Conservation (phyloP, 2,329 filamentous ascomycete genomes). For the Beauveria australis region DNA sequence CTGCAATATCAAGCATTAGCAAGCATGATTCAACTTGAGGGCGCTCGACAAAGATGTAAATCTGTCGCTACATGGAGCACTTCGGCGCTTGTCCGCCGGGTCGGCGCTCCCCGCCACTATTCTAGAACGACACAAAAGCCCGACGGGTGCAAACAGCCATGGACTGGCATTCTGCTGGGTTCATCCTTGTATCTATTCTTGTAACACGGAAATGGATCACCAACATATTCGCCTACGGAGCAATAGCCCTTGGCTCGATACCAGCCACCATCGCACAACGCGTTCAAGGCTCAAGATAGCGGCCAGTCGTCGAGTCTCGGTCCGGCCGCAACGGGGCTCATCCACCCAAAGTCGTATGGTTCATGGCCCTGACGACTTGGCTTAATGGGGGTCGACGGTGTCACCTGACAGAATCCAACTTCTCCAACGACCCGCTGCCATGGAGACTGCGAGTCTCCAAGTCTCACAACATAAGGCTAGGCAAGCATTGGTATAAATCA, state of each 20-base stretch:
- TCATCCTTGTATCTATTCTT: background rate
- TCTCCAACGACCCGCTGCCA: background rate
- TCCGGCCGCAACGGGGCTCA: background rate
- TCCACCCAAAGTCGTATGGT: background rate
- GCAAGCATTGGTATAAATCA: background rate
- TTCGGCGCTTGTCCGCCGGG: background rate
- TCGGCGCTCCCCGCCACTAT: background rate
- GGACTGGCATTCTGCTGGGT: background rate
- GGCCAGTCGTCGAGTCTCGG: background rate
- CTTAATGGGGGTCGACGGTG: background rate
- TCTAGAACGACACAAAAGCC: background rate
- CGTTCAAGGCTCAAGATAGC: background rate
- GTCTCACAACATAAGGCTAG: background rate
- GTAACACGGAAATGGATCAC: background rate
- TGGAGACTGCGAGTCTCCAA: background rate
- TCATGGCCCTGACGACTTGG: background rate
- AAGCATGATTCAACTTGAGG: background rate
- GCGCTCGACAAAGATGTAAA: background rate
- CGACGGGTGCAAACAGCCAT: background rate
- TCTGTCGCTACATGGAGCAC: background rate
- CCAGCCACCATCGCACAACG: background rate
- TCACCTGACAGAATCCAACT: background rate
- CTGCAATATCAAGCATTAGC: background rate
- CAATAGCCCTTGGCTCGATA: background rate
- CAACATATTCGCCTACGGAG: background rate